Conservation (phyloP, 2,329 filamentous ascomycete genomes). For the Fusarium sp. region DNA sequence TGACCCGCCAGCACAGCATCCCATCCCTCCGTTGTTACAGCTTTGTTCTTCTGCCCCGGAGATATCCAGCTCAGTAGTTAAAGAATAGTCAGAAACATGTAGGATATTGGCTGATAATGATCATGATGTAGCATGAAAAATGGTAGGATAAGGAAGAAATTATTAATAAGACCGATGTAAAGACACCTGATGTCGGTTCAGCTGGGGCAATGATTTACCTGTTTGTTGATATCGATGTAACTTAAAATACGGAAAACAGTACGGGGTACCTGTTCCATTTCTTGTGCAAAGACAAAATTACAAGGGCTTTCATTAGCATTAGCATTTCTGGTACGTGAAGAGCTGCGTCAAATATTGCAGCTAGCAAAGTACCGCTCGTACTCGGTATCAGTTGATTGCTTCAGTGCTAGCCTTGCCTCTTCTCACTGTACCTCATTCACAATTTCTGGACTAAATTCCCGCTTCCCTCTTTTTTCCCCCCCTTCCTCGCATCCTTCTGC, state of each 20-base stretch:
- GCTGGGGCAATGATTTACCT: constrained; percentile 15
- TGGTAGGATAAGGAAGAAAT: constrained; percentile 27
- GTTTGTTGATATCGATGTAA: constrained; percentile 13
- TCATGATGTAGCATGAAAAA: constrained; percentile 10
- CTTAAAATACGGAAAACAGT: neutral
- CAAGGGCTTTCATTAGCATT: neutral
- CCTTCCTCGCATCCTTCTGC: constrained; percentile 21
- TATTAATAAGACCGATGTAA: constrained; percentile 24
- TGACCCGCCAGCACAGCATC: constrained; percentile 30
- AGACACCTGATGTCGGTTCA: constrained; percentile 13
- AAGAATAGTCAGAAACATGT: constrained; percentile 1
- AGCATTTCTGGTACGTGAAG: neutral
- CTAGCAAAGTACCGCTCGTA: constrained; percentile 27
- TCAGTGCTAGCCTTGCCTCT: constrained; percentile 22
- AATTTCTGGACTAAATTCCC: constrained; percentile 45
- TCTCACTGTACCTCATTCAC: constrained; percentile 35
- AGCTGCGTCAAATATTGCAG: constrained; percentile 14
- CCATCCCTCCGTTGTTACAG: constrained; percentile 11
- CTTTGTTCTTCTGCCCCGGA: constrained; percentile 16
- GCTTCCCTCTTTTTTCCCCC: constrained; percentile 36
- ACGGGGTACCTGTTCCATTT: too few species aligned
- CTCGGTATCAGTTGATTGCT: constrained; percentile 11
- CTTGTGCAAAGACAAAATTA: too few species aligned
- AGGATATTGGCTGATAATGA: constrained; percentile 23
- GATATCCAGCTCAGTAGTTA: neutral